phyloP scores from a whole-genome alignment of 169 alveolate species.

The Plasmodium malariae region DNA sequence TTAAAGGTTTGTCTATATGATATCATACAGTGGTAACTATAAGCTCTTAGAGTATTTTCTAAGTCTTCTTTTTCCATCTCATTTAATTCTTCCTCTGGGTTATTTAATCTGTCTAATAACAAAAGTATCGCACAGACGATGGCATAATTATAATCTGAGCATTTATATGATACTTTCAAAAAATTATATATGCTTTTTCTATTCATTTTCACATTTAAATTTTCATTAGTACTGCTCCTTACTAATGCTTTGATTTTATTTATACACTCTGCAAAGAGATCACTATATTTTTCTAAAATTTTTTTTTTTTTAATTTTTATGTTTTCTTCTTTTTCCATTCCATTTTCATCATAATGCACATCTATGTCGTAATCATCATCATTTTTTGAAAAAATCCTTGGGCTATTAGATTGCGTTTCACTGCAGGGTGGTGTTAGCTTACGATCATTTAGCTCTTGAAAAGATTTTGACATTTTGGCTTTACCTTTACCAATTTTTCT shows the following conservation, averaged over 20 bases:
- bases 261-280: slow-evolving; percentile 17
- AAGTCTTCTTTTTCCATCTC: slow-evolving; percentile 37
- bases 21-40: slow-evolving; percentile 16
- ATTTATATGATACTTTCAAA: slow-evolving; percentile 19
- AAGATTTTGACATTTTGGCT: neutral
- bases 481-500: neutral
- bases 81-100: slow-evolving; percentile 29
- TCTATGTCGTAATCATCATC: neutral
- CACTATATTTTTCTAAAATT: slow-evolving; percentile 27
- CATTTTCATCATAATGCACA: neutral
- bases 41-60: slow-evolving; percentile 25
- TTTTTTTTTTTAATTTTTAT: slow-evolving; percentile 21
- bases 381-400: neutral
- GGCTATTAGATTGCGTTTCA: neutral
- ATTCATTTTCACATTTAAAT: neutral
- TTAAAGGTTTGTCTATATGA: slow-evolving; percentile 40
- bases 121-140: slow-evolving; percentile 39
- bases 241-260: slow-evolving; percentile 11
- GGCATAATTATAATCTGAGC: slow-evolving; percentile 24
- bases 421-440: neutral
- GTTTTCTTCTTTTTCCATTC: slow-evolving; percentile 10
- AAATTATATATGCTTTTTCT: slow-evolving; percentile 46
- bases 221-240: neutral
- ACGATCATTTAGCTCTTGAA: neutral
- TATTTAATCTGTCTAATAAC: slow-evolving; percentile 29